Evolutionary conservation across 1,139 yeast genomes (phyloP).

Genomic region (Yamadazyma spencermartinsiae): DNA sequence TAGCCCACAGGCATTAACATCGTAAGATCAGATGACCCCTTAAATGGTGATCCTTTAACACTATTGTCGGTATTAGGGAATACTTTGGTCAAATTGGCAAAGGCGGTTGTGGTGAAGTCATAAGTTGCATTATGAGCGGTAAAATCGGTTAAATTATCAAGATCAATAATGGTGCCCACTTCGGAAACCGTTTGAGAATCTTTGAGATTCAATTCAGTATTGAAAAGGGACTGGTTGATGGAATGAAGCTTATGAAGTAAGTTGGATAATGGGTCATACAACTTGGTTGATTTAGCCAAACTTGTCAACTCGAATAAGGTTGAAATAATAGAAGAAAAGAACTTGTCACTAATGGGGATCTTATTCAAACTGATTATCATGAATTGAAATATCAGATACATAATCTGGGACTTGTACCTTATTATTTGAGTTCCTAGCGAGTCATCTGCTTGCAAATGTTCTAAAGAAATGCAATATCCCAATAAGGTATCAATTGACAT

Average conservation of each 20-base stretch:
- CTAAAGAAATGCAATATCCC: slow-evolving; percentile 31
- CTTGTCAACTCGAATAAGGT: slow-evolving; percentile 36
- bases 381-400: slow-evolving; percentile 30
- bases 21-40: slow-evolving; percentile 36
- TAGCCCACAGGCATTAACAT: slow-evolving; percentile 31
- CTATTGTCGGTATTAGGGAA: slow-evolving; percentile 18
- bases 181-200: slow-evolving; percentile 32
- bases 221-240: slow-evolving; percentile 31
- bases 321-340: slow-evolving; percentile 28
- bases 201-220: slow-evolving; percentile 26
- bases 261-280: slow-evolving; percentile 24
- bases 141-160: slow-evolving; percentile 23
- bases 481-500: slow-evolving; percentile 29
- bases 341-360: slow-evolving; percentile 36
- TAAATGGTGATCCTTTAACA: slow-evolving; percentile 15
- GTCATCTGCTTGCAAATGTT: slow-evolving; percentile 32
- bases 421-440: slow-evolving; percentile 39
- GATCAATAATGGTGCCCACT: slow-evolving; percentile 33
- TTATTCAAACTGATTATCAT: slow-evolving; percentile 27
- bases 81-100: slow-evolving; percentile 29
- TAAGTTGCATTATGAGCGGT: slow-evolving; percentile 13
- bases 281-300: slow-evolving; percentile 32
- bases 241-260: slow-evolving; percentile 31
- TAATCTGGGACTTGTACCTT: slow-evolving; percentile 30
- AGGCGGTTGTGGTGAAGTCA: slow-evolving; percentile 14